These are phyloP conservation scores for Friedmanniomyces simplex DNA, from an alignment of 495 filamentous ascomycete species.

Conservation along the genomic window DNA sequence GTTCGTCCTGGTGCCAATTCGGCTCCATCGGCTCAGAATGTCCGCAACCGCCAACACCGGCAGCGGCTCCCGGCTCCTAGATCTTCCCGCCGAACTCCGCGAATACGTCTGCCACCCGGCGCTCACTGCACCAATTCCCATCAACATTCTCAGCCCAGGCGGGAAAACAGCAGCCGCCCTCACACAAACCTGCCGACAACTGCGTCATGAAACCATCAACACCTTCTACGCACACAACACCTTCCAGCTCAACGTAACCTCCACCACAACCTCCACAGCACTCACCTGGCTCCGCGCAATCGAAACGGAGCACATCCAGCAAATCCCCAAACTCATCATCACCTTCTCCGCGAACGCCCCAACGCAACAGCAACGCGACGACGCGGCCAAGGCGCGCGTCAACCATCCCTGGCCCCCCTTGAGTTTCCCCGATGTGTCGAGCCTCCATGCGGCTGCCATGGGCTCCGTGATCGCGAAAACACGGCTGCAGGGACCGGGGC, in stretches of 20 bases:
- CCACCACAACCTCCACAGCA: not conserved
- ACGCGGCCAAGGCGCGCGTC: too few species aligned
- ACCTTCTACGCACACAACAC: not conserved
- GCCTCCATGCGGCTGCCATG: too few species aligned
- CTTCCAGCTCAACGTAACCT: not conserved
- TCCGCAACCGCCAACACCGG: not conserved
- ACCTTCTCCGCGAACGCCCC: not conserved
- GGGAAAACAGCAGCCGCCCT: not conserved
- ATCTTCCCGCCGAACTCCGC: not conserved
- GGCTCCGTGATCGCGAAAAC: too few species aligned
- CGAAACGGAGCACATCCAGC: not conserved
- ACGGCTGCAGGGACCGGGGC: too few species aligned
- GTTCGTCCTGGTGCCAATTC: too few species aligned
- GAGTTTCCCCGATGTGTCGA: too few species aligned
- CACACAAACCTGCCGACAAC: not conserved
- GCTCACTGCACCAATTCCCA: not conserved
- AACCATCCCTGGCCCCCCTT: too few species aligned
- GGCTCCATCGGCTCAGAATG: not conserved
- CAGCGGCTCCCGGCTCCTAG: not conserved
- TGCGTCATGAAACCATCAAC: not conserved
- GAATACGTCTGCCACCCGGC: not conserved
- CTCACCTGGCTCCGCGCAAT: not conserved
- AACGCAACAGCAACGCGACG: too few species aligned
- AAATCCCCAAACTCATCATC: not conserved
- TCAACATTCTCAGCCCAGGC: not conserved